Conservation (phyloP, 2,329 filamentous ascomycete genomes). For the Colletotrichum sublineola region DNA sequence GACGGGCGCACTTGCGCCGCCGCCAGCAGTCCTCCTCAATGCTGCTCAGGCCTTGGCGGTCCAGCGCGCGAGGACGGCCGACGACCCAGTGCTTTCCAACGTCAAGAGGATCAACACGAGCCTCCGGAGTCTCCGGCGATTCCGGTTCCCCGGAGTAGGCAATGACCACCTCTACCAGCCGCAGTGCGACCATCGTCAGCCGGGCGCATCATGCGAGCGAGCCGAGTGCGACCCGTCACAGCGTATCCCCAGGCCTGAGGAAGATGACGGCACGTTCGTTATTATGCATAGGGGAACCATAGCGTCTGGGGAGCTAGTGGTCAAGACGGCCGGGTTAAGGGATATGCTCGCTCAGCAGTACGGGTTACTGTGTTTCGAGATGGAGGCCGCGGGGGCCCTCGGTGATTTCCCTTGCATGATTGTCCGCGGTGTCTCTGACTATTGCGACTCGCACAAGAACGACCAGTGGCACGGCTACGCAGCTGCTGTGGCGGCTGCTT, state of each 20-base stretch:
- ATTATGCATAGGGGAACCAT: conserved; percentile 44
- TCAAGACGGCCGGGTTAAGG: too few relatives aligned
- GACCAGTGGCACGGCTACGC: too few relatives aligned
- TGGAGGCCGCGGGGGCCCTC: too few relatives aligned
- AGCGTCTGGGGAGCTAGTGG: too few relatives aligned
- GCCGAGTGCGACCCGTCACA: conserved; percentile 28
- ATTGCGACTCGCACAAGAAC: too few relatives aligned
- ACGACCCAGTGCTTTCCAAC: background rate
- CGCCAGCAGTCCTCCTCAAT: background rate
- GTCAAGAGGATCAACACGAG: background rate
- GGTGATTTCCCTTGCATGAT: too few relatives aligned
- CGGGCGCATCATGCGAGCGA: background rate
- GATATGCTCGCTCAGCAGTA: too few relatives aligned
- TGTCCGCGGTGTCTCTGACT: too few relatives aligned
- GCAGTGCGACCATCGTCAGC: background rate
- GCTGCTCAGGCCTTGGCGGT: background rate
- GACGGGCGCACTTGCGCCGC: conserved; percentile 2
- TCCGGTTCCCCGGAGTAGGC: background rate
- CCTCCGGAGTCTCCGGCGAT: background rate
- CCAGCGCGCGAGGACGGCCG: background rate
- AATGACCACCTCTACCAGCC: conserved; percentile 2
- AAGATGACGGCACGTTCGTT: conserved; percentile 33
- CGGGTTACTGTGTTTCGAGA: too few relatives aligned
- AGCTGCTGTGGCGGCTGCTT: too few relatives aligned
- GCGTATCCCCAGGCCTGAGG: conserved; percentile 28